Evolutionary conservation across 2,329 filamentous ascomycete genomes (phyloP).

Genomic region (Helotiales sp.): DNA sequence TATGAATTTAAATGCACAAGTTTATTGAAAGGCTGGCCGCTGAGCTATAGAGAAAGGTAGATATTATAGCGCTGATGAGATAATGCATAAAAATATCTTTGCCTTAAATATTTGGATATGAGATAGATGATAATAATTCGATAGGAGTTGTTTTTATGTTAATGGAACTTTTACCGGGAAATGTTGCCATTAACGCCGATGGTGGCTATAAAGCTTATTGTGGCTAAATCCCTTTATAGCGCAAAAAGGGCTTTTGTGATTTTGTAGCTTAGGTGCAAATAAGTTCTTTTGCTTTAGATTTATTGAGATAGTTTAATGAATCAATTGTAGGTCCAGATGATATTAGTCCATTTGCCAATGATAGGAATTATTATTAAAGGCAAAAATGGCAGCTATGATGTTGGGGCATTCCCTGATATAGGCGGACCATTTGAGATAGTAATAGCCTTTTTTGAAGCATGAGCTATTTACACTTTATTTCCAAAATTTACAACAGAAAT

Average conservation of each 20-base stretch:
- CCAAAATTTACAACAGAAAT: not conserved
- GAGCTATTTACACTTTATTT: not conserved
- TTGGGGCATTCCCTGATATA: not conserved
- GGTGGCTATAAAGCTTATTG: not conserved
- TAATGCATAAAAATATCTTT: not conserved
- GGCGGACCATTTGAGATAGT: not conserved
- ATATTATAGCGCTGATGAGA: not conserved
- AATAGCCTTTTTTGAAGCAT: not conserved
- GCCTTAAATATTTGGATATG: not conserved
- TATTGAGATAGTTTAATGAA: not conserved
- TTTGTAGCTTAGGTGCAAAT: not conserved
- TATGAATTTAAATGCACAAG: not conserved
- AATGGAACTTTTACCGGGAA: not conserved
- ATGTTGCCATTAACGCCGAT: not conserved
- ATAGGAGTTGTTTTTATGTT: not conserved
- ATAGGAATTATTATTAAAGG: not conserved
- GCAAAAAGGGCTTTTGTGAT: not conserved
- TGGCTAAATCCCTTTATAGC: not conserved
- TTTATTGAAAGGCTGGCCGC: not conserved
- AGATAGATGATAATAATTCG: not conserved
- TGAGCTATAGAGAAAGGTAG: not conserved
- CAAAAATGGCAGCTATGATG: not conserved
- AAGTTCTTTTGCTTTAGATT: not conserved
- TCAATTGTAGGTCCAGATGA: not conserved
- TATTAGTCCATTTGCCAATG: not conserved